Conservation (phyloP, 2,329 filamentous ascomycete genomes). For the Orbilia oligospora region DNA sequence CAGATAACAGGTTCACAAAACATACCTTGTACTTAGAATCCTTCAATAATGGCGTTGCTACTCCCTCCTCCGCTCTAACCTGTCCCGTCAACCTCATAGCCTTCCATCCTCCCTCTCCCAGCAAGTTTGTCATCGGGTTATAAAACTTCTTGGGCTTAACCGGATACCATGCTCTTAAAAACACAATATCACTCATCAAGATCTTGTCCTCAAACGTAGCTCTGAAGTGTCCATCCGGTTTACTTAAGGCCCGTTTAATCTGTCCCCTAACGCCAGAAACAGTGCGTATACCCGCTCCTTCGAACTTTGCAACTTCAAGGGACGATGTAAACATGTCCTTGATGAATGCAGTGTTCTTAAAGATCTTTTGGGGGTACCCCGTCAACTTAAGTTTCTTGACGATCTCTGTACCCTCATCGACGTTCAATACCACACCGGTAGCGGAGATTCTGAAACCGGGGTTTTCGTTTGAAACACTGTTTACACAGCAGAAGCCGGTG, state of each 20-base stretch:
- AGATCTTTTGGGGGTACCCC: slow-evolving; percentile 94
- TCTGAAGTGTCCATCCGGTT: slow-evolving; percentile 94
- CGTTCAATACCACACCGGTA: slow-evolving; percentile 91
- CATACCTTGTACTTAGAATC: slow-evolving; percentile 84
- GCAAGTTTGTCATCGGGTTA: slow-evolving; percentile 92
- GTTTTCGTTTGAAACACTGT: slow-evolving; percentile 82
- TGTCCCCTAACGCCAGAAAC: slow-evolving; percentile 96
- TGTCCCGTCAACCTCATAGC: slow-evolving; percentile 95
- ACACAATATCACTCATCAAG: slow-evolving; percentile 94
- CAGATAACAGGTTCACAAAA: slow-evolving; percentile 1
- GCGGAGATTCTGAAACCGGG: slow-evolving; percentile 95
- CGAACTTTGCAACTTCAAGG: slow-evolving; percentile 97
- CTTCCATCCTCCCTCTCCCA: slow-evolving; percentile 78
- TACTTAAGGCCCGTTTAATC: slow-evolving; percentile 93
- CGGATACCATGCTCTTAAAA: slow-evolving; percentile 96
- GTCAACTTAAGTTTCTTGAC: slow-evolving; percentile 99
- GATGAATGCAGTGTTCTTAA: slow-evolving; percentile 99
- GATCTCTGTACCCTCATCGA: slow-evolving; percentile 96
- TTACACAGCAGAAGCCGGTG: slow-evolving; percentile 93
- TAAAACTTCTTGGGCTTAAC: slow-evolving; percentile 96
- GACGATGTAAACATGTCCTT: slow-evolving; percentile 97
- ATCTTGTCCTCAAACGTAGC: slow-evolving; percentile 99
- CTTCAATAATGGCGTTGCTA: slow-evolving; percentile 83
- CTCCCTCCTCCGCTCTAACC: slow-evolving; percentile 81
- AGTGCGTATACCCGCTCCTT: slow-evolving; percentile 94